These are phyloP conservation scores for Ochetophila trinervis DNA, from an alignment of 306 rosid species.

Conservation along the genomic window DNA sequence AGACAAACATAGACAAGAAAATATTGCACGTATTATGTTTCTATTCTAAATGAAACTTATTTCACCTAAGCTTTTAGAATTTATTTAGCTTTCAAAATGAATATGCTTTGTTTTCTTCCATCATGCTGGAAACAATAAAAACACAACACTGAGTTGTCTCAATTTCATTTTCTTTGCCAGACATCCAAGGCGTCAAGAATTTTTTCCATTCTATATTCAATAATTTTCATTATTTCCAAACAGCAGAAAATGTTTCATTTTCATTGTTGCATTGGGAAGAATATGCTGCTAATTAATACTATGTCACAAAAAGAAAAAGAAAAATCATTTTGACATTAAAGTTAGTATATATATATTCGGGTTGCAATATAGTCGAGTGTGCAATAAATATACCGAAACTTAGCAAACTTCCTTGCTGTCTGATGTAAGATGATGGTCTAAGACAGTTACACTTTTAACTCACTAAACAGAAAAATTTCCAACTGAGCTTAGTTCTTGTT, in stretches of 20 bases:
- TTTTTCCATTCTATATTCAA: neutral
- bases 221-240: neutral
- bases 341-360: neutral
- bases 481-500: conserved; percentile 1
- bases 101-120: too few relatives aligned
- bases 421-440: neutral
- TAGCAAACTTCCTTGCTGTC: neutral
- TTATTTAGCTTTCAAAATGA: too few relatives aligned
- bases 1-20: too few relatives aligned
- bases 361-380: neutral
- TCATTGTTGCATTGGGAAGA: neutral
- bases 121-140: too few relatives aligned
- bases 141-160: too few relatives aligned
- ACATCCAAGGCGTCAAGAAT: too few relatives aligned
- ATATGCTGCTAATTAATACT: neutral
- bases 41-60: too few relatives aligned
- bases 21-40: too few relatives aligned
- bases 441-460: neutral
- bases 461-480: neutral
- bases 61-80: too few relatives aligned
- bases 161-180: too few relatives aligned
- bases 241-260: neutral
- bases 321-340: neutral
- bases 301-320: neutral
- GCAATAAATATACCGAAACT: neutral